Evolutionary conservation across 495 filamentous ascomycete species (phyloP).

Genomic region (Penicillium mononematosum): DNA sequence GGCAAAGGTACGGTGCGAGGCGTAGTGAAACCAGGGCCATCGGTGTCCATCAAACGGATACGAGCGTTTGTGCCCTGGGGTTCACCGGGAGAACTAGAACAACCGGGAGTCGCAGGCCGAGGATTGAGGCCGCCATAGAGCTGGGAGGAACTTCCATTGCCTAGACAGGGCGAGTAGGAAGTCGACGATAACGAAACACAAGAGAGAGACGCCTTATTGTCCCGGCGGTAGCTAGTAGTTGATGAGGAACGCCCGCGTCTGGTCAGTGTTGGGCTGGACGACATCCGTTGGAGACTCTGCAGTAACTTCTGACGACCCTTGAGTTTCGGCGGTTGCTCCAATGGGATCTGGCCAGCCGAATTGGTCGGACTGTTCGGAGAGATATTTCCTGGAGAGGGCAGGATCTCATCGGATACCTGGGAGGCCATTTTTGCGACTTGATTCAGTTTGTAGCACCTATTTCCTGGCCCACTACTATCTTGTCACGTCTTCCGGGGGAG

Average conservation of each 20-base stretch:
- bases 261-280: conserved; percentile 76
- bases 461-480: background rate
- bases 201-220: conserved; percentile 75
- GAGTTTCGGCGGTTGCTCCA: conserved; percentile 59
- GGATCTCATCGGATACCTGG: conserved; percentile 27
- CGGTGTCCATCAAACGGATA: conserved; percentile 49
- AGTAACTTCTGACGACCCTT: conserved; percentile 74
- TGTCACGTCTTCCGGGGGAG: conserved; percentile 2
- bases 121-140: conserved; percentile 54
- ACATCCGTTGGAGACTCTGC: conserved; percentile 80
- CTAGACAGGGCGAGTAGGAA: conserved; percentile 52
- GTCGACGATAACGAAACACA: conserved; percentile 77
- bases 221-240: conserved; percentile 54
- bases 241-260: conserved; percentile 59
- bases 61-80: conserved; percentile 45
- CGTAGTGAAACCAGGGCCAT: conserved; percentile 31
- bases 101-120: conserved; percentile 64
- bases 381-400: conserved; percentile 25
- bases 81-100: conserved; percentile 40
- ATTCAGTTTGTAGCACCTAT: background rate
- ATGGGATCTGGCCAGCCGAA: conserved; percentile 39
- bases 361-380: conserved; percentile 34
- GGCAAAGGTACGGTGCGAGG: conserved; percentile 58
- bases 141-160: conserved; percentile 57
- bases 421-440: conserved; percentile 31